phyloP scores from a whole-genome alignment of 1,139 yeast genomes.

The Arxiozyma slooffiae region DNA sequence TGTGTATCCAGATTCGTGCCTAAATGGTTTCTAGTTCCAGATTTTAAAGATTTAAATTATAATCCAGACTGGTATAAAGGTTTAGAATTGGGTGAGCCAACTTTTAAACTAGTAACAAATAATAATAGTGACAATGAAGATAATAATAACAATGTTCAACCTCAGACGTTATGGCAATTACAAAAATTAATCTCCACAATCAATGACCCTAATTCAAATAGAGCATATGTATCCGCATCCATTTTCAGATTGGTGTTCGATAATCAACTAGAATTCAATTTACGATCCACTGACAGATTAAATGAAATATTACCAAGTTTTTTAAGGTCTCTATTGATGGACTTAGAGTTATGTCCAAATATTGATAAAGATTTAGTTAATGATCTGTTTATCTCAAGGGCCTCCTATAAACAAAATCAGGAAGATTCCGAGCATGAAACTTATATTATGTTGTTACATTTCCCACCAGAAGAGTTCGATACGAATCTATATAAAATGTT shows the following conservation, averaged over 20 bases:
- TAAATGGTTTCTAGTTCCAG: slow-evolving; percentile 14
- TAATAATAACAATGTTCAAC: slow-evolving; percentile 9
- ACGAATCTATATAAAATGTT: slow-evolving; percentile 27
- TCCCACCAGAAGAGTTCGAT: slow-evolving; percentile 29
- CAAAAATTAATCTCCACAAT: slow-evolving; percentile 20
- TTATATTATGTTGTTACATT: slow-evolving; percentile 22
- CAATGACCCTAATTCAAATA: slow-evolving; percentile 15
- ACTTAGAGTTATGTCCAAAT: slow-evolving; percentile 16
- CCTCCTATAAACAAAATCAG: slow-evolving; percentile 16
- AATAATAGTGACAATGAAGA: background rate
- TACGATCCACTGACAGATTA: slow-evolving; percentile 20
- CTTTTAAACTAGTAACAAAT: background rate
- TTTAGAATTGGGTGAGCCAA: slow-evolving; percentile 3
- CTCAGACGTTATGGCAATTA: slow-evolving; percentile 22
- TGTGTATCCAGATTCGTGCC: slow-evolving; percentile 21
- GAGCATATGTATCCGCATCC: slow-evolving; percentile 20
- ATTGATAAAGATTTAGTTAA: slow-evolving; percentile 7
- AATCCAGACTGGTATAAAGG: slow-evolving; percentile 21
- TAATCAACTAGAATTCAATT: slow-evolving; percentile 12
- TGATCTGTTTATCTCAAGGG: slow-evolving; percentile 21
- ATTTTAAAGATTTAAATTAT: slow-evolving; percentile 19
- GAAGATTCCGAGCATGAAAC: slow-evolving; percentile 17
- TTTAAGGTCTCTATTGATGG: slow-evolving; percentile 19
- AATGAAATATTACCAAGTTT: slow-evolving; percentile 25
- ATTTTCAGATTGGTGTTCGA: slow-evolving; percentile 16